phyloP scores from a whole-genome alignment of 306 rosid genomes.

The Acacia crassicarpa region DNA sequence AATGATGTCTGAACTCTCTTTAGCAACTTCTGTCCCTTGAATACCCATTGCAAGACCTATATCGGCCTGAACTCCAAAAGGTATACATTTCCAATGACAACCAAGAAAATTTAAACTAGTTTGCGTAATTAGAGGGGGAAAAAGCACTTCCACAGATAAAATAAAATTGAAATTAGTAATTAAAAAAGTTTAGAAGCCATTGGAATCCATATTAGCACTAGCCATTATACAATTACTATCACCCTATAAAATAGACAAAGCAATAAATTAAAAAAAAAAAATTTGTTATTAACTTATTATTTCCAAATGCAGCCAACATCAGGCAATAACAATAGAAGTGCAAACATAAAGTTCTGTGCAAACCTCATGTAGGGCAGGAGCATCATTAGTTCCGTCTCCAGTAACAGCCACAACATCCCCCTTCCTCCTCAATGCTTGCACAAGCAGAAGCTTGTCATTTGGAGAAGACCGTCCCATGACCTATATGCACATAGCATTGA shows the following conservation, averaged over 20 bases:
- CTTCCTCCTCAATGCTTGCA: conserved; percentile 82
- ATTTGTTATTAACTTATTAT: conserved; percentile 1
- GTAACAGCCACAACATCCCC: conserved; percentile 93
- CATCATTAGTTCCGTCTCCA: conserved; percentile 97
- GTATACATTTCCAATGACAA: conserved; percentile 19
- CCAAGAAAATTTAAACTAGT: neutral
- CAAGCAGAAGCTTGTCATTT: conserved; percentile 84
- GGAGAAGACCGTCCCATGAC: conserved; percentile 99
- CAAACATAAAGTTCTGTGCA: conserved; percentile 10
- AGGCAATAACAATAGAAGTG: conserved; percentile 18
- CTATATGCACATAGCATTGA: conserved; percentile 40
- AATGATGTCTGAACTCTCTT: conserved; percentile 92
- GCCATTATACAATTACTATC: neutral
- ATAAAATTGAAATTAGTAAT: neutral
- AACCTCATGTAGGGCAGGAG: conserved; percentile 98
- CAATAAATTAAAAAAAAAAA: neutral
- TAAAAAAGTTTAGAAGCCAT: neutral
- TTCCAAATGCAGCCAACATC: neutral
- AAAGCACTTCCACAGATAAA: neutral
- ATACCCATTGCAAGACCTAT: conserved; percentile 98
- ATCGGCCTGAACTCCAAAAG: conserved; percentile 63
- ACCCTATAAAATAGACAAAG: neutral
- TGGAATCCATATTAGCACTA: neutral
- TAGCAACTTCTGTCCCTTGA: conserved; percentile 89
- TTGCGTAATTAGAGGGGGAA: neutral